Base-by-base conservation (phyloP, 2,329 filamentous ascomycete genomes). In the Dothiorella sarmentorum region DNA sequence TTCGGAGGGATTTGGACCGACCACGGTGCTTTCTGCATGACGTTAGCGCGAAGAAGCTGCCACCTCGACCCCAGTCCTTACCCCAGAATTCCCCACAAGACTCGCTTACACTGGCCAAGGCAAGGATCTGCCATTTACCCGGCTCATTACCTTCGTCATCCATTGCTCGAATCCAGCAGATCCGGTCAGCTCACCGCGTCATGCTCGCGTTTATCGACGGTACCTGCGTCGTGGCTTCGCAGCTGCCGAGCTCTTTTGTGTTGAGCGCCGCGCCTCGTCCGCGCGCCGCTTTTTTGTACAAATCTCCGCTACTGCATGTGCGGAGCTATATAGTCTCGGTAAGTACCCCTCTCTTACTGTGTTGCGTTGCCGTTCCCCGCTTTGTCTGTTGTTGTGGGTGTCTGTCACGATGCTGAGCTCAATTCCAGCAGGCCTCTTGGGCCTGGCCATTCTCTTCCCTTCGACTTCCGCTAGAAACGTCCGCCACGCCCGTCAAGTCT, bases 371-470 rank as follows among this genome's bases (percentile, higher is more conserved):
- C 33, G 42, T 40, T 29, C 22, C 49, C 37, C 49, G 49, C 49
- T 26, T 13, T 24, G 49, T 38, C 49, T 40, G 24, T 29, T 38
- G 35, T 15, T 53, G 43, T n/a, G n/a, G n/a, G n/a, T 33, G 26
- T 42, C 22, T 26, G 13, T 9, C 29, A 33, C 26, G 9, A 47
- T 49, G 52, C 18, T 49, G 42, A 60, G 43, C 20, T 37, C 58
- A 18, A 7, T 52, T 51, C 31, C 42, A 31, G 58, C 35, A 13
- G 37, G 53, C 24, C 52, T 56, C 31, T n/a, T 47, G 13, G 26
- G 51, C 58, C 33, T 57, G 11, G 31, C 35, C 58, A 9, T 57
- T 57, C 51, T 51, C n/a, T 44, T 47, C 4, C 52, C 58, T 20
- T 57, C 55, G 3, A 22, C 55, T 26, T 22, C 24, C 40, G 40